These are phyloP conservation scores for Pueraria montana DNA, from an alignment of 306 rosid genomes.

Conservation along the genomic window DNA sequence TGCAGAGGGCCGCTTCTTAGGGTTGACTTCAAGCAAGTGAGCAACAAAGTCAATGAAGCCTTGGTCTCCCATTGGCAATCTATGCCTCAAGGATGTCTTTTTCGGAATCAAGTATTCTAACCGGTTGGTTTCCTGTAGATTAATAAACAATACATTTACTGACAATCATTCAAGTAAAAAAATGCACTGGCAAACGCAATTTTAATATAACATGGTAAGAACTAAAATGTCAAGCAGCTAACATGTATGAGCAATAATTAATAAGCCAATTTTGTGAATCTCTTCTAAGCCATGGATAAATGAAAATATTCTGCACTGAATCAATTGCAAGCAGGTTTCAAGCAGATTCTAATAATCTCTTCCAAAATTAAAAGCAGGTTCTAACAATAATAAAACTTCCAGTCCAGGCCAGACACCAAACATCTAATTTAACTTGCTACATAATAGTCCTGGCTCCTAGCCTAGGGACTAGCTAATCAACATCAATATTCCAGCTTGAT, in stretches of 20 bases:
- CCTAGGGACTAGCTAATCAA: neutral
- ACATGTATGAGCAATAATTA: neutral
- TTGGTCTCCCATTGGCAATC: slow-evolving; percentile 94
- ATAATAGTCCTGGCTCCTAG: neutral
- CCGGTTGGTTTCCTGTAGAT: slow-evolving; percentile 77
- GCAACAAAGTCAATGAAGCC: slow-evolving; percentile 88
- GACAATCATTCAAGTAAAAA: slow-evolving; percentile 21
- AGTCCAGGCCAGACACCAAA: slow-evolving; percentile 1
- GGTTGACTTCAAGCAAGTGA: slow-evolving; percentile 82
- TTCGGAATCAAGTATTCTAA: slow-evolving; percentile 87
- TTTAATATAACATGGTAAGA: slow-evolving; percentile 7
- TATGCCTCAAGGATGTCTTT: slow-evolving; percentile 90
- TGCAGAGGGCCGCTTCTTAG: slow-evolving; percentile 88
- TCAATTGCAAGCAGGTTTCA: slow-evolving; percentile 22
- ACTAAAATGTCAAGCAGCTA: slow-evolving; percentile 14
- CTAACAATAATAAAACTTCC: neutral
- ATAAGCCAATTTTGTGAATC: neutral
- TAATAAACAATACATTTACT: neutral
- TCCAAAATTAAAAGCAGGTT: neutral
- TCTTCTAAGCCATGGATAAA: slow-evolving; percentile 1
- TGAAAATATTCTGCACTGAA: slow-evolving; percentile 5
- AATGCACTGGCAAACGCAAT: slow-evolving; percentile 22
- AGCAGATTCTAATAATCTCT: neutral
- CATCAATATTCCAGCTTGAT: slow-evolving; percentile 37
- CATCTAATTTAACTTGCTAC: slow-evolving; percentile 18